A percentile compares a stretch with the other conserved stretches of the same genome.
Conservation (phyloP, 2,329 filamentous ascomycete species). For the Xylariaceae sp. region DNA sequence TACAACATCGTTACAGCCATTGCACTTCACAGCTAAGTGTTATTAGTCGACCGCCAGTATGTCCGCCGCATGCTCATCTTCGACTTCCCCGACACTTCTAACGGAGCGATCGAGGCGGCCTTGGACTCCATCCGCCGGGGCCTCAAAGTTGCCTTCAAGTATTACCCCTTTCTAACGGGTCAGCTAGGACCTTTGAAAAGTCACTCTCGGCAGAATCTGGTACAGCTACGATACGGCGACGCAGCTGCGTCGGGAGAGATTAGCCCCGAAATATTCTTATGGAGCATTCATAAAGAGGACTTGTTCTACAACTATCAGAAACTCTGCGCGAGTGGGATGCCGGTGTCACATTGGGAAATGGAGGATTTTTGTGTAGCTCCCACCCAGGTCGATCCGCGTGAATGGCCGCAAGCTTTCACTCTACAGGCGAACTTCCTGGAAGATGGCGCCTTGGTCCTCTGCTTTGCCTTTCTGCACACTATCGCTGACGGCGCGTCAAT, state of each 20-base stretch:
- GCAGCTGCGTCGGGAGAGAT: neutral
- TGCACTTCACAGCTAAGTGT: neutral
- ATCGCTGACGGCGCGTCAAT: constrained; percentile 16
- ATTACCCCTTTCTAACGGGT: constrained; percentile 18
- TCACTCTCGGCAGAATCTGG: neutral
- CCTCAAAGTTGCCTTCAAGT: constrained; percentile 3
- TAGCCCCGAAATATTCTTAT: constrained; percentile 4
- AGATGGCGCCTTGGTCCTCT: constrained; percentile 13
- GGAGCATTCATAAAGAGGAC: neutral
- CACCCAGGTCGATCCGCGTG: neutral
- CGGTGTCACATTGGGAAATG: constrained; percentile 12
- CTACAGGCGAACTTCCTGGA: constrained; percentile 20
- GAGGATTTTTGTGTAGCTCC: constrained; percentile 12
- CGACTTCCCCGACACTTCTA: constrained; percentile 14
- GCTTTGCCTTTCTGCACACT: constrained; percentile 12
- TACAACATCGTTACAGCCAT: neutral
- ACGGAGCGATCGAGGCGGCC: neutral
- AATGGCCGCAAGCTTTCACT: constrained; percentile 18
- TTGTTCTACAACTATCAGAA: constrained; percentile 2
- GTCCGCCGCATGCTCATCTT: constrained; percentile 23
- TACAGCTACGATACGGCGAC: constrained; percentile 16
- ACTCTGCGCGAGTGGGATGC: constrained; percentile 14
- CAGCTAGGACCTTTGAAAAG: constrained; percentile 4
- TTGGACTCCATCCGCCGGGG: constrained; percentile 3
- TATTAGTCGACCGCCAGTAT: constrained; percentile 11